Evolutionary conservation across 371 early-diverging fungal species (phyloP).

Genomic region (Mortierella sp.): DNA sequence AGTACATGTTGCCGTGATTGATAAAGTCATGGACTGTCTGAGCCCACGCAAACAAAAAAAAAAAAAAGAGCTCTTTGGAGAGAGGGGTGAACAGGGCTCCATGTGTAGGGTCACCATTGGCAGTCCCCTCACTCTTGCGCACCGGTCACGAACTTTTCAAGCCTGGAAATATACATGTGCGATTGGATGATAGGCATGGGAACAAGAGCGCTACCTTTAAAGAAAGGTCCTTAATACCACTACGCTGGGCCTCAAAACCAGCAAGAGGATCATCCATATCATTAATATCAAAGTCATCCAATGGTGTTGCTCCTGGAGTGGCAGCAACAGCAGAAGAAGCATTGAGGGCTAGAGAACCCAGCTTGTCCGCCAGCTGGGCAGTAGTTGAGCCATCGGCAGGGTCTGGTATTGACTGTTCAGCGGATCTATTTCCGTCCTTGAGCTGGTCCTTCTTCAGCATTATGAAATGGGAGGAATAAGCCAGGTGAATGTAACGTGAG

Average conservation of each 20-base stretch:
- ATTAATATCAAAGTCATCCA: slow-evolving; percentile 48
- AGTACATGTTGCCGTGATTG: no score
- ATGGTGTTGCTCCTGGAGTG: not conserved
- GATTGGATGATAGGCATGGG: not conserved
- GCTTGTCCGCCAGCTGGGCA: slow-evolving; percentile 16
- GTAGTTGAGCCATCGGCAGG: slow-evolving; percentile 7
- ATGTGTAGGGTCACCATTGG: no score
- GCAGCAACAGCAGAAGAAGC: slow-evolving; percentile 7
- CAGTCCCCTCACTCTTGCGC: not conserved
- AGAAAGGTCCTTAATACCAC: slow-evolving; percentile 52
- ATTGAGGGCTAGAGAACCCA: slow-evolving; percentile 20
- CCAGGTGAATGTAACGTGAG: not conserved
- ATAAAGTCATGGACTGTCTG: no score
- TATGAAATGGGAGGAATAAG: not conserved
- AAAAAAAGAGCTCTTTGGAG: no score
- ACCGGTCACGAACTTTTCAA: not conserved
- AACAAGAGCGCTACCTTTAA: slow-evolving; percentile 27
- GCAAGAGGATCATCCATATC: slow-evolving; percentile 57
- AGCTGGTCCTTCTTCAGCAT: slow-evolving; percentile 54
- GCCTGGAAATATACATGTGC: not conserved
- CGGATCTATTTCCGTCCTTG: slow-evolving; percentile 43
- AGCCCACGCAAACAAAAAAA: not conserved
- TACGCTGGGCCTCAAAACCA: slow-evolving; percentile 55
- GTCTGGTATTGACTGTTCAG: slow-evolving; percentile 37
- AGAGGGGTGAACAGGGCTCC: no score